phyloP scores from a whole-genome alignment of 2,329 filamentous ascomycete genomes.

The Fusarium sterilihyphosum region DNA sequence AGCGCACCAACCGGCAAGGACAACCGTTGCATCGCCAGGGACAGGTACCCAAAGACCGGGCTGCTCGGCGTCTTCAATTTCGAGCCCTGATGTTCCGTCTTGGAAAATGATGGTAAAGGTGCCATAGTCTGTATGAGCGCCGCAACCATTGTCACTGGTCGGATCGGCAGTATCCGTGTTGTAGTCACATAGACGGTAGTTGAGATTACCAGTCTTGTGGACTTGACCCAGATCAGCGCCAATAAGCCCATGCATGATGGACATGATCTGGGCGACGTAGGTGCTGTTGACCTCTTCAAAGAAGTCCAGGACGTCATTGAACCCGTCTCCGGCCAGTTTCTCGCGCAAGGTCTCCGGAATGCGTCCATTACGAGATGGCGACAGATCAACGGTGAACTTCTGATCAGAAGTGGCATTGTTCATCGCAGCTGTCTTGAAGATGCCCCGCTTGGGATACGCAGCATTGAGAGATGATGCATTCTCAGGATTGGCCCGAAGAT shows the following conservation, averaged over 20 bases:
- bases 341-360: not conserved
- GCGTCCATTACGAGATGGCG: not conserved
- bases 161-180: not conserved
- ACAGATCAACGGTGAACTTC: slow-evolving; percentile 2
- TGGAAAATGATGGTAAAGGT: not conserved
- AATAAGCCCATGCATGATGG: not conserved
- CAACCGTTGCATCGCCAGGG: not conserved
- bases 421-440: not conserved
- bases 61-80: not conserved
- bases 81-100: not conserved
- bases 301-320: not conserved
- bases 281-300: not conserved
- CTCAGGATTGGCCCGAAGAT: not conserved
- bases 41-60: not conserved
- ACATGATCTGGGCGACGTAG: not conserved
- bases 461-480: not conserved
- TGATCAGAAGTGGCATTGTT: not conserved
- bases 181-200: not conserved
- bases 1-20: slow-evolving; percentile 4
- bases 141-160: not conserved
- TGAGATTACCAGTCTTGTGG: not conserved
- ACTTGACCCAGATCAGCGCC: not conserved
- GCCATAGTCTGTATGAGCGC: not conserved
- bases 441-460: not conserved
- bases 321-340: not conserved